Percentiles rank a stretch among this genome's conserved stretches.
Conservation (phyloP, 306 rosid genomes). For the Gillenia trifoliata region DNA sequence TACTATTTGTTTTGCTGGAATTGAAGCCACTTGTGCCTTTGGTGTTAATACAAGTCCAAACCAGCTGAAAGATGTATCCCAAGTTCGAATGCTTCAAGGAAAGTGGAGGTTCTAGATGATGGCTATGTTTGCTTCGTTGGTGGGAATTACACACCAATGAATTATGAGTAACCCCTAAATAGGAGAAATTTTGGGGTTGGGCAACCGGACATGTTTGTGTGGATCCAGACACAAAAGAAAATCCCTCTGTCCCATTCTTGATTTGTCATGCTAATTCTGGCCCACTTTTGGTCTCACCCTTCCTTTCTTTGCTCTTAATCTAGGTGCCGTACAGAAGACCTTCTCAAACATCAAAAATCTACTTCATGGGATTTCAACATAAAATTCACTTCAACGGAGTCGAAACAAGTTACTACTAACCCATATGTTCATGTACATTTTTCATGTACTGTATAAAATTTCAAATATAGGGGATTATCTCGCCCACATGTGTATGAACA, state of each 20-base stretch:
- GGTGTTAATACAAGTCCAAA: background rate
- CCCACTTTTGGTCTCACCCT: no score
- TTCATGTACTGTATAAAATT: background rate
- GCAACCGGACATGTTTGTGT: no score
- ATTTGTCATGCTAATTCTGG: no score
- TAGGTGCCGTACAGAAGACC: no score
- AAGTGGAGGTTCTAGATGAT: no score
- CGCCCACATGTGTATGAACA: background rate
- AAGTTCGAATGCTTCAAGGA: background rate
- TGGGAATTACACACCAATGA: background rate
- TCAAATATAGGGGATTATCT: background rate
- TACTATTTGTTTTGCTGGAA: conserved; percentile 8
- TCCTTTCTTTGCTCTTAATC: no score
- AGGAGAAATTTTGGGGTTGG: no score
- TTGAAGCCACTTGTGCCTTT: background rate
- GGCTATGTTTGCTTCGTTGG: background rate
- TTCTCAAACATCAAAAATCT: background rate
- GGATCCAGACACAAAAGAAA: no score
- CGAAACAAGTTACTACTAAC: background rate
- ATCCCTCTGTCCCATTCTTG: no score
- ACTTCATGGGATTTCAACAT: background rate
- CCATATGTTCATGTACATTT: background rate
- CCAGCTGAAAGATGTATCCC: background rate
- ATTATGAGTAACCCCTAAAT: background rate
- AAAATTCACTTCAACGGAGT: background rate